A percentile compares a stretch with the other conserved stretches of the same genome.
Conservation (phyloP, 2,329 filamentous ascomycete genomes). For the Pseudophaeomoniella oleicola region DNA sequence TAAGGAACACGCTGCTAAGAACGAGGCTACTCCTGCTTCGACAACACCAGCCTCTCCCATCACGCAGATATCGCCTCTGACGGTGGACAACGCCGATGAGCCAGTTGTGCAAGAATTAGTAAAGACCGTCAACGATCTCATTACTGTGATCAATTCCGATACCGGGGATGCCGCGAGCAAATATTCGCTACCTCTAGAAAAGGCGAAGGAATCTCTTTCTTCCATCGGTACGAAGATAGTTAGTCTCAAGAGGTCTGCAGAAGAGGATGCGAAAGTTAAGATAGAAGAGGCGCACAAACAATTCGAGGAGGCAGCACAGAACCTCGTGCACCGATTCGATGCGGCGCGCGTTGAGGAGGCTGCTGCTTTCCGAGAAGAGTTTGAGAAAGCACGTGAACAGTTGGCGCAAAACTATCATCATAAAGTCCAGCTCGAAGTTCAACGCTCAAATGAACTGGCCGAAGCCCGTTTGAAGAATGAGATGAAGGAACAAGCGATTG, state of each 20-base stretch:
- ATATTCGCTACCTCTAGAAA: slow-evolving; percentile 63
- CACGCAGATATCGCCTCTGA: slow-evolving; percentile 62
- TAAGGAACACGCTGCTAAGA: slow-evolving; percentile 13
- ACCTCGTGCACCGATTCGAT: slow-evolving; percentile 81
- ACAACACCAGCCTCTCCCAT: slow-evolving; percentile 27
- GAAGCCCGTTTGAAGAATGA: slow-evolving; percentile 73
- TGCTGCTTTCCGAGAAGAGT: slow-evolving; percentile 71
- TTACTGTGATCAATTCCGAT: slow-evolving; percentile 83
- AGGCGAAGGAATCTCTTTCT: slow-evolving; percentile 71
- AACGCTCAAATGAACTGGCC: slow-evolving; percentile 63
- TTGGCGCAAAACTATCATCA: slow-evolving; percentile 65
- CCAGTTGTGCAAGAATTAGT: slow-evolving; percentile 85
- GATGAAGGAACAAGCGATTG: slow-evolving; percentile 79
- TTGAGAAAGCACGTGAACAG: slow-evolving; percentile 71
- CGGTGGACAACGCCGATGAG: slow-evolving; percentile 62
- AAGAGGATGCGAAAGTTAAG: slow-evolving; percentile 59
- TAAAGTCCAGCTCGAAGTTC: slow-evolving; percentile 63
- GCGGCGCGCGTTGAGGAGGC: slow-evolving; percentile 69
- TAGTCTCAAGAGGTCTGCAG: slow-evolving; percentile 53
- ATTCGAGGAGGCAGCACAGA: slow-evolving; percentile 75
- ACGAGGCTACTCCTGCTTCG: slow-evolving; percentile 16
- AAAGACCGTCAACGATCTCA: slow-evolving; percentile 91
- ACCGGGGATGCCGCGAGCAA: slow-evolving; percentile 43
- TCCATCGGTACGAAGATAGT: slow-evolving; percentile 68
- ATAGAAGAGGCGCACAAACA: slow-evolving; percentile 57